Evolutionary conservation across 225 moss, liverwort and hornwort genomes (phyloP), one percentile per base, ranked within the genome.

Genomic region (Rhytidiadelphus loreus): DNA sequence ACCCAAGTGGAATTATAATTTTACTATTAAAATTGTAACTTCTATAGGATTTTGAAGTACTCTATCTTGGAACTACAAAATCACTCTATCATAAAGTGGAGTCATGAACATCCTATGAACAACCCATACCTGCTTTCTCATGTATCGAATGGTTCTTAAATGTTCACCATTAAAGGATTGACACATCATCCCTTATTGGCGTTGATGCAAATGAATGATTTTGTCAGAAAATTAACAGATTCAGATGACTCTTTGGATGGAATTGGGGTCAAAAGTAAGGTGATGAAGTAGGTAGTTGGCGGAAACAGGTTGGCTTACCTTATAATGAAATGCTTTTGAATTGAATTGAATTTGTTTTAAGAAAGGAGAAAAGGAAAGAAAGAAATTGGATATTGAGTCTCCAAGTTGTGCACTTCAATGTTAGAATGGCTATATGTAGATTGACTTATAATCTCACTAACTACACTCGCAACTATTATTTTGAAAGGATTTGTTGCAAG

Each of bases 241-340:
- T 4, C 12, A 1, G 12, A 50, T 74, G 32, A 20, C 7, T 20
- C 50, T 48, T 32, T 19, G 4, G 7, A 48, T 0, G 1, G 2
- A 32, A 39, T 32, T 32, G 4, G 12, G 8, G 0, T 2, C 11
- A 12, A 30, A 48, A 48, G 7, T 19, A 74, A 4, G 3, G 12
- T 11, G 32, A 32, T 0, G 0, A 74, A 48, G 32, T 19, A 32
- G 4, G 1, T 1, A 32, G 0, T 74, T 32, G 19, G 12, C 0
- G 2, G 0, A 74, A 74, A 46, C 32, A 7, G 2, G 3, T 4
- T 30, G 20, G 32, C 12, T 48, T 74, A 74, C 1, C 4, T 19
- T n/a, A 16, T n/a, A 9, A 2, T 25, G 6, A 9, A 24, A 24
- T 77, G 37, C 15, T 53, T 79, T 3, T 55, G 5, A 57, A 57